phyloP scores from a whole-genome alignment of 192 early-diverging fungal genomes.

The Coemansia sp. region DNA sequence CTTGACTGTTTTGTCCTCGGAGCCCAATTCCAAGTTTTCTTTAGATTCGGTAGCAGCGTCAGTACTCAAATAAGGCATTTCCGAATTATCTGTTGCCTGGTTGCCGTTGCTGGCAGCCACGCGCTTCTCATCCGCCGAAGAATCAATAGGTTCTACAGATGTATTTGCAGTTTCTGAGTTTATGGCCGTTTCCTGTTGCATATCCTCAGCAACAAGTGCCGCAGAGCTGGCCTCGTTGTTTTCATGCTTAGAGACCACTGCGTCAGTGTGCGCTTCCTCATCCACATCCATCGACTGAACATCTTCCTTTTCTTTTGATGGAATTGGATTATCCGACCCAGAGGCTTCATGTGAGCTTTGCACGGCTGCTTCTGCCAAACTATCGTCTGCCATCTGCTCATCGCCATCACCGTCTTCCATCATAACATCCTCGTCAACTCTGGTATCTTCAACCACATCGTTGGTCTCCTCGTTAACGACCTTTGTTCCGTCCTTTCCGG shows the following conservation, averaged over 20 bases:
- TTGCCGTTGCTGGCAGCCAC: not conserved
- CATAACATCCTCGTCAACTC: constrained; percentile 15
- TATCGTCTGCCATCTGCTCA: not conserved
- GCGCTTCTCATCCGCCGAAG: not conserved
- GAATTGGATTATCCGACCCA: not conserved
- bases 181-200: not conserved
- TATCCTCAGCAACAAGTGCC: not conserved
- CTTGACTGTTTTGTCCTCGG: too few species aligned
- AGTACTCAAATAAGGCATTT: too few species aligned
- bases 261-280: not conserved
- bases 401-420: constrained; percentile 24
- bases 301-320: not conserved
- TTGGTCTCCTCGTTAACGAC: constrained; percentile 50
- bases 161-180: not conserved
- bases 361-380: not conserved
- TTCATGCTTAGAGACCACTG: not conserved
- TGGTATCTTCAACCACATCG: not conserved
- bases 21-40: too few species aligned
- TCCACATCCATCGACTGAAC: constrained; percentile 34
- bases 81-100: too few species aligned
- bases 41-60: too few species aligned
- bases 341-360: not conserved
- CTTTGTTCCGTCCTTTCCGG: constrained; percentile 36
- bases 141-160: not conserved
- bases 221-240: not conserved